These are phyloP conservation scores for Spinacia oleracea DNA, from an alignment of 179 eudicot genomes.

Conservation along the genomic window DNA sequence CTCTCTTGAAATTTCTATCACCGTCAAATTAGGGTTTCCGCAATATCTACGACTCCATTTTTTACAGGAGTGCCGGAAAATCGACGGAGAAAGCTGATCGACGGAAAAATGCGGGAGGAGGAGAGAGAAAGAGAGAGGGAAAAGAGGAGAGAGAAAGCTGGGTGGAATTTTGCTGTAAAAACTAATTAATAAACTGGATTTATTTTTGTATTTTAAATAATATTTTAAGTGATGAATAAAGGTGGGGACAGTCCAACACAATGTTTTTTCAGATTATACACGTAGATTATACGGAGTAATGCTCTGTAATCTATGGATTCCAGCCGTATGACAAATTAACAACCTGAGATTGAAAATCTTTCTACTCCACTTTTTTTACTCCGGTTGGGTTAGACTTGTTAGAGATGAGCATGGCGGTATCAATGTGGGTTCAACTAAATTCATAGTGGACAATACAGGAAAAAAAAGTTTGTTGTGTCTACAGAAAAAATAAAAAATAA, in stretches of 20 bases:
- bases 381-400: no score
- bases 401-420: no score
- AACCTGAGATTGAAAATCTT: no score
- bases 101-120: background rate
- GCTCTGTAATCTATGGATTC: no score
- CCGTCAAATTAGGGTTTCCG: background rate
- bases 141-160: conserved; percentile 7
- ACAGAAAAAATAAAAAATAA: no score
- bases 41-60: background rate
- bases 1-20: background rate
- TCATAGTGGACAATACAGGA: no score
- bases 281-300: no score
- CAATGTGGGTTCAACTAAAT: no score
- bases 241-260: conserved; percentile 7
- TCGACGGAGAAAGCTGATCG: conserved; percentile 8
- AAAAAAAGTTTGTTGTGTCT: no score
- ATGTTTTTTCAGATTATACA: no score
- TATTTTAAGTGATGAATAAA: background rate
- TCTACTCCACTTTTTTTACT: no score
- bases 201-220: background rate
- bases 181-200: background rate
- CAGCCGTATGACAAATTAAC: no score
- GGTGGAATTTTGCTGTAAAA: conserved; percentile 6
- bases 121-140: background rate
- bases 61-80: background rate